Percentiles rank a stretch among this genome's conserved stretches.
Evolutionary conservation across 441 rosid species (phyloP).

Genomic region (Metrosideros polymorpha): DNA sequence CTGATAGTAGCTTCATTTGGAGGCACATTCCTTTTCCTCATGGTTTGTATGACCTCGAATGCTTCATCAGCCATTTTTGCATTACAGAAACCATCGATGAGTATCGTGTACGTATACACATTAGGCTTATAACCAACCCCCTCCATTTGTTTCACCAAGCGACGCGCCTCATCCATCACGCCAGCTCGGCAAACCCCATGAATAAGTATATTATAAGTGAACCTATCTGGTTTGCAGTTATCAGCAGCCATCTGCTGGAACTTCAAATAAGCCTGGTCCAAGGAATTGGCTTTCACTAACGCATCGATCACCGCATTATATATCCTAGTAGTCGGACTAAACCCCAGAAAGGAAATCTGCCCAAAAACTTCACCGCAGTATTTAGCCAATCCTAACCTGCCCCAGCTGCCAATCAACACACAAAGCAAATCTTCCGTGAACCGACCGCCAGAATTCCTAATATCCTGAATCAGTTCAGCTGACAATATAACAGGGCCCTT

Average conservation of each 20-base stretch:
- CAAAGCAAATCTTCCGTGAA: slow-evolving; percentile 62
- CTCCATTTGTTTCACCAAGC: slow-evolving; percentile 85
- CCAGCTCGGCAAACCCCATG: slow-evolving; percentile 82
- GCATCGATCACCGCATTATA: slow-evolving; percentile 84
- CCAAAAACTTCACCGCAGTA: slow-evolving; percentile 77
- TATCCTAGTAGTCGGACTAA: slow-evolving; percentile 65
- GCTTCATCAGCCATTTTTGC: slow-evolving; percentile 64
- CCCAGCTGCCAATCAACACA: slow-evolving; percentile 82
- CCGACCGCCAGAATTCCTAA: slow-evolving; percentile 42
- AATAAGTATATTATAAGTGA: slow-evolving; percentile 78
- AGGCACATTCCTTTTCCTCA: slow-evolving; percentile 42
- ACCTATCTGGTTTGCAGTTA: slow-evolving; percentile 73
- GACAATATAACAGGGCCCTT: slow-evolving; percentile 75
- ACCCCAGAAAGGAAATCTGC: slow-evolving; percentile 68
- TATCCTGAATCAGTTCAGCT: slow-evolving; percentile 50
- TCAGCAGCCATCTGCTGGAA: slow-evolving; percentile 82
- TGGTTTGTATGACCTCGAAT: slow-evolving; percentile 43
- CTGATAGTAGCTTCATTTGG: slow-evolving; percentile 78
- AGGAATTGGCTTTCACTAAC: slow-evolving; percentile 66
- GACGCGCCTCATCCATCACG: slow-evolving; percentile 72
- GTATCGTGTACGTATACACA: slow-evolving; percentile 68
- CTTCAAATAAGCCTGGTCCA: slow-evolving; percentile 80
- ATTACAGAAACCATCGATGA: slow-evolving; percentile 73
- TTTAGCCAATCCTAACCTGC: slow-evolving; percentile 76
- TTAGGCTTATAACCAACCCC: slow-evolving; percentile 46